Percentiles rank a stretch among this genome's conserved stretches.
These are phyloP conservation scores for Isabelozyma rhagii DNA, from an alignment of 805 yeast species.

Conservation along the genomic window DNA sequence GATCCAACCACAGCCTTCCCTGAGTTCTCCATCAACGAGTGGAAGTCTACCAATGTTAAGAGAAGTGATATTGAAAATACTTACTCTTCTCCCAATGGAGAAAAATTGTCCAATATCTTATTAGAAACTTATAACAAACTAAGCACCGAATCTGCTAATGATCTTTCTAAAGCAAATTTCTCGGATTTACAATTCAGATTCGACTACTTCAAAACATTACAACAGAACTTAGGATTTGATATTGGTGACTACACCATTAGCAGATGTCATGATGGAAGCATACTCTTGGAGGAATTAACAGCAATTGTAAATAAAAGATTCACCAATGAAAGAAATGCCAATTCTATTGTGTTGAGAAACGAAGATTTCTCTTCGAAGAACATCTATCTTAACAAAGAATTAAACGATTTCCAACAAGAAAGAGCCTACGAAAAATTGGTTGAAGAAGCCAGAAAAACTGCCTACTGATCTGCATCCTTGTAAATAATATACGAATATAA, in stretches of 20 bases:
- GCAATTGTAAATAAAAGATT: slow-evolving; percentile 39
- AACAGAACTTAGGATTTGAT: slow-evolving; percentile 45
- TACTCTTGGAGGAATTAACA: slow-evolving; percentile 36
- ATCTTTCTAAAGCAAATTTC: slow-evolving; percentile 17
- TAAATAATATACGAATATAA: background rate
- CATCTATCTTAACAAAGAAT: slow-evolving; percentile 50
- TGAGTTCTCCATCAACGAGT: slow-evolving; percentile 29
- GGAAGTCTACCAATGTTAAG: slow-evolving; percentile 28
- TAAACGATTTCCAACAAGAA: slow-evolving; percentile 44
- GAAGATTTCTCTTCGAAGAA: slow-evolving; percentile 58
- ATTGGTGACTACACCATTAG: slow-evolving; percentile 52
- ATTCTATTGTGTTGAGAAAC: slow-evolving; percentile 61
- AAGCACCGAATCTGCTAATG: slow-evolving; percentile 5
- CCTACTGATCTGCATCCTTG: slow-evolving; percentile 3
- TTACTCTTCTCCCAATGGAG: slow-evolving; percentile 13
- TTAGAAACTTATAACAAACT: slow-evolving; percentile 21
- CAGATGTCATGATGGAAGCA: slow-evolving; percentile 33
- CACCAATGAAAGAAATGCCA: slow-evolving; percentile 67
- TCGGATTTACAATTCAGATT: slow-evolving; percentile 50
- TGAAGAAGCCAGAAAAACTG: slow-evolving; percentile 34
- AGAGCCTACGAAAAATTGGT: slow-evolving; percentile 45
- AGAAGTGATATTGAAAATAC: slow-evolving; percentile 22
- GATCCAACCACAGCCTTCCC: slow-evolving; percentile 28
- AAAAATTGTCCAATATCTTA: slow-evolving; percentile 20
- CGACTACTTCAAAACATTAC: slow-evolving; percentile 45